Percentiles rank a stretch among this genome's conserved stretches.
These are phyloP conservation scores for Globisporangium orthogonon DNA, from an alignment of 352 stramenopile species.

Conservation along the genomic window DNA sequence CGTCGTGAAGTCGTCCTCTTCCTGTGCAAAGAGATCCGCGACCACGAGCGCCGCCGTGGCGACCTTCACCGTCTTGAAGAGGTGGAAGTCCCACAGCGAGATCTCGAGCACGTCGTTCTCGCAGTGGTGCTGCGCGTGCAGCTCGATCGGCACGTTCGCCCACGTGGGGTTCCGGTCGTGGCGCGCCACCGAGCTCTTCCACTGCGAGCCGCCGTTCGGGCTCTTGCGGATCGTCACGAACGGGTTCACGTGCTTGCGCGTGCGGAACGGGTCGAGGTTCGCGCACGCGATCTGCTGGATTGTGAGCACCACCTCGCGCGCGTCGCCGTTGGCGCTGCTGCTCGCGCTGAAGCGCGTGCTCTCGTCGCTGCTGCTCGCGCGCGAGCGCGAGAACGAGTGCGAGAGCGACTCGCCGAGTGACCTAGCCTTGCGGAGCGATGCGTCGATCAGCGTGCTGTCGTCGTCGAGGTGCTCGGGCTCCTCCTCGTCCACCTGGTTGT, in stretches of 20 bases:
- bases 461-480: slow-evolving; percentile 20
- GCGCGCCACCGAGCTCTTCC: slow-evolving; percentile 41
- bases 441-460: not conserved
- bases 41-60: slow-evolving; percentile 34
- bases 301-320: slow-evolving; percentile 19
- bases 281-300: slow-evolving; percentile 36
- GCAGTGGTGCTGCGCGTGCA: slow-evolving; percentile 21
- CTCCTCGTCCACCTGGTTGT: slow-evolving; percentile 14
- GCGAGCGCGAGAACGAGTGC: slow-evolving; percentile 6
- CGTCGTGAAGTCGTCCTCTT: slow-evolving; percentile 28
- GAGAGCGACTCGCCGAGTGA: slow-evolving; percentile 5
- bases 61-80: slow-evolving; percentile 59
- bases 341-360: slow-evolving; percentile 14
- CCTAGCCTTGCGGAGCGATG: slow-evolving; percentile 1
- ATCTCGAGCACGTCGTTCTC: slow-evolving; percentile 37
- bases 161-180: slow-evolving; percentile 36
- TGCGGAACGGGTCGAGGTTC: slow-evolving; percentile 37
- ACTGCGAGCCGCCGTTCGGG: slow-evolving; percentile 18
- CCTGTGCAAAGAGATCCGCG: slow-evolving; percentile 29
- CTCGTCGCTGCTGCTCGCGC: slow-evolving; percentile 9
- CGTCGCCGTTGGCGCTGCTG: slow-evolving; percentile 10
- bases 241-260: slow-evolving; percentile 51
- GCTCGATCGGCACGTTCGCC: slow-evolving; percentile 31
- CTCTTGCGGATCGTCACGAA: slow-evolving; percentile 37
- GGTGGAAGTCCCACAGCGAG: slow-evolving; percentile 58